Percentiles rank a stretch among this genome's conserved stretches.
Conservation (phyloP, 164 flowering plant species). For the Hamamelis virginiana region DNA sequence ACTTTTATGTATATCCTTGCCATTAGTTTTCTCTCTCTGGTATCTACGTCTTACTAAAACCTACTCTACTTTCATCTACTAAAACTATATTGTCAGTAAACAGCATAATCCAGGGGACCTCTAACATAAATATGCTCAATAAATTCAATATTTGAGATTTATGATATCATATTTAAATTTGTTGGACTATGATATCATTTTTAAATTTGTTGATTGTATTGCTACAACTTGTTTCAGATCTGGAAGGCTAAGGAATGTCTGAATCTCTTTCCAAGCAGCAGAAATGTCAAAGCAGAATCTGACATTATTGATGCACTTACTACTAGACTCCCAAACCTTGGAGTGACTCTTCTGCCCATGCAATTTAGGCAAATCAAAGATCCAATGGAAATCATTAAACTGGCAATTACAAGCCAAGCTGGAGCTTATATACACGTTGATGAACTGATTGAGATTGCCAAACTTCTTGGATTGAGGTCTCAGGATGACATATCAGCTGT, state of each 20-base stretch:
- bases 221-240: slow-evolving; percentile 48
- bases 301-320: slow-evolving; percentile 89
- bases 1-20: no score
- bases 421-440: slow-evolving; percentile 92
- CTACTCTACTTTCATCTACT: no score
- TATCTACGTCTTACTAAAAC: no score
- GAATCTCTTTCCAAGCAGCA: slow-evolving; percentile 75
- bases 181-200: neutral
- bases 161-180: slow-evolving; percentile 1
- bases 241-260: slow-evolving; percentile 99
- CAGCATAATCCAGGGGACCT: no score
- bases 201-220: slow-evolving; percentile 2
- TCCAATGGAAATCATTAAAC: slow-evolving; percentile 86
- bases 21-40: no score
- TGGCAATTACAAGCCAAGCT: slow-evolving; percentile 79
- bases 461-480: slow-evolving; percentile 88
- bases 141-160: no score
- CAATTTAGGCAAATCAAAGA: slow-evolving; percentile 88
- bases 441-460: slow-evolving; percentile 83
- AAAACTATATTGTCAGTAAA: no score
- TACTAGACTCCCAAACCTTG: slow-evolving; percentile 83
- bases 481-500: slow-evolving; percentile 73
- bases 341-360: slow-evolving; percentile 89
- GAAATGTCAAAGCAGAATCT: slow-evolving; percentile 71
- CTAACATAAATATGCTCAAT: no score